Evolutionary conservation across 2,329 filamentous ascomycete genomes (phyloP), one percentile per base, ranked within the genome.

Genomic region (Chaetoscypha palmicola): DNA sequence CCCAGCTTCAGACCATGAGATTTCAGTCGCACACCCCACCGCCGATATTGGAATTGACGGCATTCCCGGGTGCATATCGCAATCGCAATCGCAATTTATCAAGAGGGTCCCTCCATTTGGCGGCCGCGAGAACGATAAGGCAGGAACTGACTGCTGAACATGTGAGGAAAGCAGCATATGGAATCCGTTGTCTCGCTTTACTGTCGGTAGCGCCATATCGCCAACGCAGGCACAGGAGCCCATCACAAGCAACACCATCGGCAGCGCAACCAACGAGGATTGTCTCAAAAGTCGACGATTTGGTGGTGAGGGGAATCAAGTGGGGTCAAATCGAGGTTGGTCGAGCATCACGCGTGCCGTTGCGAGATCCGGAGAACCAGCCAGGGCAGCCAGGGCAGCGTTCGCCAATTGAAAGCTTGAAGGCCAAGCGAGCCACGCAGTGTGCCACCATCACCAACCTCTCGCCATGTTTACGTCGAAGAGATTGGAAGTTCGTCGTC

Each of bases 291-390:
- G 24, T 16, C 17, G 28, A 38, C n/a, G n/a, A n/a, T n/a, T n/a
- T n/a, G n/a, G n/a, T n/a, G n/a, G n/a, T n/a, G 28, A 44, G 24
- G 5, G 14, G 24, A 14, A 23, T 14, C 10, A 16, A 38, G 24
- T n/a, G 16, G 17, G 23, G 10, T 23, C 20, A 4, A 16, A 24
- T 24, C 24, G 10, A 14, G 11, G 10, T 26, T 41, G 22, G 36
- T 26, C 23, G 5, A 38, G 21, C n/a, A n/a, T n/a, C n/a, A 34
- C 34, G 44, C 39, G 45, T 47, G 49, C 45, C 47, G 47, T 52
- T 50, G 51, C 49, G 49, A 51, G 51, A 48, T 52, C 43, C 47
- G 47, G 43, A 36, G 33, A 36, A 21, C 33, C 33, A n/a, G n/a
- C n/a, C n/a, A n/a, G n/a, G n/a, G n/a, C n/a, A n/a, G n/a, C n/a